Evolutionary conservation across 371 early-diverging fungal genomes (phyloP), one percentile per base, ranked within the genome.

Genomic region (Lichtheimia ramosa): DNA sequence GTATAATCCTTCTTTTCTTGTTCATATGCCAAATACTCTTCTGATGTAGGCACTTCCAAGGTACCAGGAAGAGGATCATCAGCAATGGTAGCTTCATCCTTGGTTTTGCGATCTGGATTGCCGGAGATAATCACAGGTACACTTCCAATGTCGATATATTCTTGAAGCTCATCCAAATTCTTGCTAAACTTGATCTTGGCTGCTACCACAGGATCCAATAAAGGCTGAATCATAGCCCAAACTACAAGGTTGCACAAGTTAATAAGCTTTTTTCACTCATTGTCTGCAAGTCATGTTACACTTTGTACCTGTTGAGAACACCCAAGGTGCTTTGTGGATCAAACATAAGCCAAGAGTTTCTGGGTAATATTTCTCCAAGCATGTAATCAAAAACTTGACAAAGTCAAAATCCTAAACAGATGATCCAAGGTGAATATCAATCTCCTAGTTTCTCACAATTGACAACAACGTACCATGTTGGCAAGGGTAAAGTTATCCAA

Each of bases 321-420:
- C 82, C 83, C 91, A 88, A 5, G 96, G 95, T 0, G 94, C 94
- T 59, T 88, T 88, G 62, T 94, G 89, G 43, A 96, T 84, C 16
- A 90, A 68, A 39, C 86, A 81, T 3, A 73, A 64, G n/a, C 92
- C 95, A 14, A 96, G 82, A 10, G 87, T 86, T 62, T 96, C 96
- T 18, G 96, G 96, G 65, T 96, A 96, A 68, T 92, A 92, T 1
- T 86, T 82, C 74, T 96, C 90, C 51, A 95, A 86, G 64, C 88
- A 89, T 49, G 74, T 77, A 59, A 94, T 75, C 54, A 95, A 77
- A 65, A 93, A 93, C 70, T 91, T 90, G 56, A 92, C 87, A 54
- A 88, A 85, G 40, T 81, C 84, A 57, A 85, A 87, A 73, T 93
- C 93, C 87, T 78, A 55, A 18, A 52, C 14, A 27, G n/a, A 62